phyloP scores from a whole-genome alignment of 2,329 filamentous ascomycete genomes.

The Pseudogymnoascus sp. region DNA sequence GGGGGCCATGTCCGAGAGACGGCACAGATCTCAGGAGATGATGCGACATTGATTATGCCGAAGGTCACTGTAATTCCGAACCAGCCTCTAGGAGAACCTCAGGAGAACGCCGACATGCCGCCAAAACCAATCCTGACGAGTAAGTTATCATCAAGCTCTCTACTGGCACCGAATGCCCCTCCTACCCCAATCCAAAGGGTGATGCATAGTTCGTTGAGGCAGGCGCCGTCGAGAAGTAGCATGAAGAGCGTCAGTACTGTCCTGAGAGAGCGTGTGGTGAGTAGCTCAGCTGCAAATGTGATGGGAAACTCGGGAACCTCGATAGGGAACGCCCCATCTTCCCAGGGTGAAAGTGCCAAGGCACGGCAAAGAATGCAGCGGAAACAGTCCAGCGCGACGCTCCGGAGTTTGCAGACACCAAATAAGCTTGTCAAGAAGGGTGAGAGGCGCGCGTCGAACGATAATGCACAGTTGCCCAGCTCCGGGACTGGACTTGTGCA shows the following conservation, averaged over 20 bases:
- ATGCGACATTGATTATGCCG: slow-evolving; percentile 18
- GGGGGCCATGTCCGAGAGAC: slow-evolving; percentile 40
- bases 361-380: slow-evolving; percentile 20
- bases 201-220: background rate
- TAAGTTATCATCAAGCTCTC: slow-evolving; percentile 16
- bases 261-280: background rate
- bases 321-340: slow-evolving; percentile 12
- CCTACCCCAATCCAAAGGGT: background rate
- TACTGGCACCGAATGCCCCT: slow-evolving; percentile 8
- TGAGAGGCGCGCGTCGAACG: slow-evolving; percentile 10
- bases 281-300: background rate
- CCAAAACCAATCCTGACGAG: slow-evolving; percentile 25
- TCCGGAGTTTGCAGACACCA: slow-evolving; percentile 20
- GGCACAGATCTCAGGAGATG: slow-evolving; percentile 40
- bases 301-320: background rate
- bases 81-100: slow-evolving; percentile 20
- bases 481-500: slow-evolving; percentile 18
- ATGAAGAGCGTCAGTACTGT: background rate
- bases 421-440: slow-evolving; percentile 21
- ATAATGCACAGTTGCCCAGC: slow-evolving; percentile 16
- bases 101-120: slow-evolving; percentile 12
- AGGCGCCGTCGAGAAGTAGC: background rate
- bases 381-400: slow-evolving; percentile 15
- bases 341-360: slow-evolving; percentile 11
- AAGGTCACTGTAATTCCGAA: slow-evolving; percentile 11